phyloP scores from a whole-genome alignment of 192 early-diverging fungal genomes.

The Gonapodya sp. region DNA sequence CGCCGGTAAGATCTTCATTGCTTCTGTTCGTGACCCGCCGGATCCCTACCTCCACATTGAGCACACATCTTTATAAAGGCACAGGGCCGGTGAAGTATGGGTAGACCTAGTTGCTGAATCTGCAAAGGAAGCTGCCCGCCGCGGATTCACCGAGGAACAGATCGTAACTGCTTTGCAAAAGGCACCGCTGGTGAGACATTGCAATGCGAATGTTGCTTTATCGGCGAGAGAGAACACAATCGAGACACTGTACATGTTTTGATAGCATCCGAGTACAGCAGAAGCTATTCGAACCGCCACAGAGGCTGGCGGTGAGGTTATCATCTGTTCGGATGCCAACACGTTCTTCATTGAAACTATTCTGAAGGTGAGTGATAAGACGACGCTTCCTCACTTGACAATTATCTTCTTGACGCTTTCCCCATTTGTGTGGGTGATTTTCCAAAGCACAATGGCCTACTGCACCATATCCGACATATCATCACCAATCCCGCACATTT shows the following conservation, averaged over 20 bases:
- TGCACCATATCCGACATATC: constrained; percentile 30
- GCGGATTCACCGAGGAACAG: neutral
- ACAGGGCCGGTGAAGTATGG: neutral
- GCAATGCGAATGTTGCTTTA: too few species aligned
- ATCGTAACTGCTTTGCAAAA: neutral
- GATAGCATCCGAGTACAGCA: constrained; percentile 33
- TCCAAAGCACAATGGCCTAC: constrained; percentile 34
- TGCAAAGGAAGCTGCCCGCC: neutral
- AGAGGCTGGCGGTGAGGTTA: constrained; percentile 30
- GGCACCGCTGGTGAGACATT: neutral
- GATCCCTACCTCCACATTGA: neutral
- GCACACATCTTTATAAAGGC: neutral
- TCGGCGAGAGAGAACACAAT: neutral
- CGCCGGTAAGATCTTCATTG: neutral
- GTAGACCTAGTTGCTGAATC: neutral
- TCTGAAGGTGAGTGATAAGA: constrained; percentile 32
- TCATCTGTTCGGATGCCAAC: constrained; percentile 56
- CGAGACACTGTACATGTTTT: neutral
- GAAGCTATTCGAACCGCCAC: constrained; percentile 32
- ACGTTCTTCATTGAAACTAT: constrained; percentile 48
- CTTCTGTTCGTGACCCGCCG: neutral
- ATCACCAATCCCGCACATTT: constrained; percentile 49
- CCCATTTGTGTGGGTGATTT: constrained; percentile 7
- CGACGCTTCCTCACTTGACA: neutral
- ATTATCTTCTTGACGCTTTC: neutral